Evolutionary conservation across 2,329 filamentous ascomycete genomes (phyloP), one percentile per base, ranked within the genome.

Genomic region (Exophiala xenobiotica): DNA sequence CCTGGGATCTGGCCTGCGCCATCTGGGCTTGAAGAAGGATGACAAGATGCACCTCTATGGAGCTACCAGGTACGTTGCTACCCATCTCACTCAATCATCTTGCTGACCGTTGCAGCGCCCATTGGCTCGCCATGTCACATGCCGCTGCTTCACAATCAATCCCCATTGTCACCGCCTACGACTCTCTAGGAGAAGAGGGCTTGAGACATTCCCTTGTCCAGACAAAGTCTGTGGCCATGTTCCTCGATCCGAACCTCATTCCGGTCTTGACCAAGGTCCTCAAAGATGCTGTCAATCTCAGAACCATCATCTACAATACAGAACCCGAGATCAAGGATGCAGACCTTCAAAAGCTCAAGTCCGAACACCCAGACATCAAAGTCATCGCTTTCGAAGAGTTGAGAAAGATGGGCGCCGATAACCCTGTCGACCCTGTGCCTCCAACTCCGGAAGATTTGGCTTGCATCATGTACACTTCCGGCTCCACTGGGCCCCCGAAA

Each of bases 121-220:
- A 89, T 72, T 97, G 92, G 92, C 79, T 96, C 58, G 82, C 85
- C 48, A 82, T 88, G 63, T 87, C 91, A 40, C 89, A 95, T 68
- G 82, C 79, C 76, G 86, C 81, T 49, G 72, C 84, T 16, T 91
- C 90, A 12, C 92, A 97, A 71, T 91, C 88, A 38, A 83, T 96
- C 68, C 83, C 88, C 53, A 91, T 96, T 61, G 92, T 96, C 44
- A 97, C 92, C 39, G 65, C 66, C 9, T 69, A 69, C 54, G 67
- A 69, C 45, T 67, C 67, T 9, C 56, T 69, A 1, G 67, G 67
- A 24, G 64, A 67, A 48, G 67, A 68, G 24, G 67, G 67, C 14
- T 49, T 69, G 43, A 61, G 57, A 26, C 65, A 68, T 52, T 69
- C 67, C 19, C 59, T 69, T 18, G 33, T 46, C 9, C 67, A 69